These are phyloP conservation scores for Samsoniella hepiali DNA, from an alignment of 2,329 filamentous ascomycete genomes.

Conservation along the genomic window DNA sequence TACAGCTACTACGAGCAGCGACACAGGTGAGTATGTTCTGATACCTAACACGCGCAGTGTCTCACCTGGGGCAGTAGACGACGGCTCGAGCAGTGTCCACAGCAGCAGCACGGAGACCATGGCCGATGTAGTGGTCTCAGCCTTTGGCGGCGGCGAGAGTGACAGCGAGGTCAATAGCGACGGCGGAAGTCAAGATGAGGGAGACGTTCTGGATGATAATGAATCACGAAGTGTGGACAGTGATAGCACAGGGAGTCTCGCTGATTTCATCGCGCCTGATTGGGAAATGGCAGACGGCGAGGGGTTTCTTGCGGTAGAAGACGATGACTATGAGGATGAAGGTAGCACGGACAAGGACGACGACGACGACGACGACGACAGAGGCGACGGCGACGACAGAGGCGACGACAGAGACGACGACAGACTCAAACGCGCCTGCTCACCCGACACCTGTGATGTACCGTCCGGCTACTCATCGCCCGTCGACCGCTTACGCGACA, in stretches of 20 bases:
- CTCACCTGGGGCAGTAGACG: constrained; percentile 3
- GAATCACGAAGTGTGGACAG: no score
- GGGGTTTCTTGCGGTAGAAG: no score
- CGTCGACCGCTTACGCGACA: no score
- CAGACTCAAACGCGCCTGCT: neutral
- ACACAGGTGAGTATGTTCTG: neutral
- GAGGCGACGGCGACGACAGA: no score
- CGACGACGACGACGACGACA: neutral
- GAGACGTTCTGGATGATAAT: no score
- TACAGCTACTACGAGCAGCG: neutral
- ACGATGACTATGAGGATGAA: no score
- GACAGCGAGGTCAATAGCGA: neutral
- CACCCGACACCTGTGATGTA: no score
- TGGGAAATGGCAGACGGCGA: no score
- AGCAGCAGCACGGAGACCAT: constrained; percentile 5
- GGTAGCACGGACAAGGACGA: neutral
- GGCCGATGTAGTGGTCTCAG: neutral
- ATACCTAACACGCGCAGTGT: neutral
- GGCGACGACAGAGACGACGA: neutral
- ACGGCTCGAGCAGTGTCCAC: constrained; percentile 1
- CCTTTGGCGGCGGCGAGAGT: neutral
- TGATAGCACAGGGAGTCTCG: no score
- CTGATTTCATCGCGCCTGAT: no score
- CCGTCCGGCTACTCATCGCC: no score
- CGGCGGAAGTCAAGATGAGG: constrained; percentile 6